Conservation (phyloP, 2,329 filamentous ascomycete species). For the Ophiostoma triangulosporum region DNA sequence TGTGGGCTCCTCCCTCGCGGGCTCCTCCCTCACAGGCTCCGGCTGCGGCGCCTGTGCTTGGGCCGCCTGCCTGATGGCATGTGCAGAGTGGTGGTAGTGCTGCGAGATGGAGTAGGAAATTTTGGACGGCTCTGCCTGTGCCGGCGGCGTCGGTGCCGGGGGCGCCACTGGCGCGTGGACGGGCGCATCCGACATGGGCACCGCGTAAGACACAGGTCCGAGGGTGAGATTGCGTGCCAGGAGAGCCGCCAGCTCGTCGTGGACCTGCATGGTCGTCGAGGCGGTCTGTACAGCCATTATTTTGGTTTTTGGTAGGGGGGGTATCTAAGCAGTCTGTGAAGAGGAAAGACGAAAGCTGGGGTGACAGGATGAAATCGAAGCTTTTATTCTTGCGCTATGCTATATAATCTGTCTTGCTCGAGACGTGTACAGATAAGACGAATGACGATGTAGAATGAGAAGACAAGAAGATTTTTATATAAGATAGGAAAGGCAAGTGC, state of each 20-base stretch:
- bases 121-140: constrained; percentile 19
- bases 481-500: not conserved
- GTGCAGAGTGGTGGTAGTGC: constrained; percentile 73
- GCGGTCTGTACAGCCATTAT: constrained; percentile 12
- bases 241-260: constrained; percentile 71
- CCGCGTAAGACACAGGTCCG: constrained; percentile 28
- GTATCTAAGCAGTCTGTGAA: not conserved
- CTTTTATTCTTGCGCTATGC: constrained; percentile 13
- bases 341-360: not conserved
- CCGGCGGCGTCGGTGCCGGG: not conserved
- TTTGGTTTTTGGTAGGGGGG: not conserved
- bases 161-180: not conserved
- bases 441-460: too few species aligned
- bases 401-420: constrained; percentile 6
- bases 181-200: constrained; percentile 18
- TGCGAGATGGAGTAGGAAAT: constrained; percentile 65
- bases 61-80: constrained; percentile 36
- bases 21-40: constrained; percentile 19
- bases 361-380: constrained; percentile 4
- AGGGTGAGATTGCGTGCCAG: constrained; percentile 67
- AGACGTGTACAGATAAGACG: too few species aligned
- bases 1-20: constrained; percentile 31
- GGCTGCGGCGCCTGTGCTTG: constrained; percentile 21
- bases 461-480: not conserved
- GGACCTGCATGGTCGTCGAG: constrained; percentile 39